Base-by-base conservation (phyloP, 73 alveolate species). In the Stentor roeselii region DNA sequence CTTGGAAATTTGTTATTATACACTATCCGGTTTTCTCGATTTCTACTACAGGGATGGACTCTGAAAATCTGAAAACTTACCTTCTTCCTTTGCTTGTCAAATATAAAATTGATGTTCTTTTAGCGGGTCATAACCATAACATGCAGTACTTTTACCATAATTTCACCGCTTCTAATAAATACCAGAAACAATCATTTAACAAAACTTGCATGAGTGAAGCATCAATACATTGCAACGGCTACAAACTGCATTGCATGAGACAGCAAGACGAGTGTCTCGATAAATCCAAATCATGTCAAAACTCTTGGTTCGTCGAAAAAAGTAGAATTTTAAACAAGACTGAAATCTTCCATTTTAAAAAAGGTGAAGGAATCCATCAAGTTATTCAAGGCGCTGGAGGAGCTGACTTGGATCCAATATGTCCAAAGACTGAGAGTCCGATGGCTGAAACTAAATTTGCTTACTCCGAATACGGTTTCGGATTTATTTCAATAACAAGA, bases 81-180 rank as follows among this genome's bases (percentile, higher is more conserved):
- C 80, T 67, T 2, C 37, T 21, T 27, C 80, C 80, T 21, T 11
- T 67, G 21, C 34, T 67, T 27, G n/a, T 30, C 1, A 67, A 30
- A 2, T 67, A 67, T 67, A 67, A 67, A 1, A 40, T 67, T 1
- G 80, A 67, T 67, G n/a, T 34, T 21, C 42, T 67, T 1, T 67
- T 67, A 32, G 14, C 80, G 11, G 80, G 80, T 21, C 80, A 67
- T 67, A 32, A n/a, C 80, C 80, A 67, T 67, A 21, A 67, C 11
- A 67, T 67, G 80, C 41, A 67, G 41, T 67, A 67, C 34, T 34
- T 30, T 67, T 27, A 14, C 27, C n/a, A 67, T 27, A 32, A 67
- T 0, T 27, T 27, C 34, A 67, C 80, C 21, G 27, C 67, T 11
- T 21, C 67, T 50, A n/a, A n/a, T n/a, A n/a, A n/a, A n/a, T 50